A percentile compares a stretch with the other conserved stretches of the same genome.
phyloP scores from a whole-genome alignment of 495 filamentous ascomycete genomes.

The Neurospora sp. region DNA sequence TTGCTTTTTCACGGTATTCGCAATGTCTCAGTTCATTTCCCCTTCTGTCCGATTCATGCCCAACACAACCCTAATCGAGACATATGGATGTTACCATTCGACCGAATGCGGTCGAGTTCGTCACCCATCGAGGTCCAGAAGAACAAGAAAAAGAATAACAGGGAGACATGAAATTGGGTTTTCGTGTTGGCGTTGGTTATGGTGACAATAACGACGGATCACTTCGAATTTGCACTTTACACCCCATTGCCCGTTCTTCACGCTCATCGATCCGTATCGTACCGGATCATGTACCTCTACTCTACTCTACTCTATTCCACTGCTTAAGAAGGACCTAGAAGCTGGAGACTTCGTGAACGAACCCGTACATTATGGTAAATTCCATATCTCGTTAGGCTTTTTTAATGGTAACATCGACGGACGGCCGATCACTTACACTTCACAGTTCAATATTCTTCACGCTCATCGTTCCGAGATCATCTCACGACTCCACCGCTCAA shows the following conservation, averaged over 20 bases:
- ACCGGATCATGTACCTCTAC: neutral
- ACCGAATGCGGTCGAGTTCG: neutral
- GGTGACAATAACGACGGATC: too few relatives aligned
- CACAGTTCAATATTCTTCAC: too few relatives aligned
- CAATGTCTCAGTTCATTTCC: neutral
- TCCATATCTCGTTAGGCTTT: too few relatives aligned
- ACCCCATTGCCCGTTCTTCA: too few relatives aligned
- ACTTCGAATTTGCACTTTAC: too few relatives aligned
- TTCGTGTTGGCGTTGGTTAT: too few relatives aligned
- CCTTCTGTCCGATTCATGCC: neutral
- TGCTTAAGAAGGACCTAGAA: neutral
- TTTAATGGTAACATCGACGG: too few relatives aligned
- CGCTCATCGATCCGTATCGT: neutral
- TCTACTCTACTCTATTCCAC: neutral
- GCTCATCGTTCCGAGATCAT: too few relatives aligned
- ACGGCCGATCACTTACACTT: too few relatives aligned
- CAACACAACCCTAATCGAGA: neutral
- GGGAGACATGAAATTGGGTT: neutral
- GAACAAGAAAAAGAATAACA: neutral
- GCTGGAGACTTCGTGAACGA: neutral
- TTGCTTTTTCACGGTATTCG: neutral
- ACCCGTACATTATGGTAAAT: neutral
- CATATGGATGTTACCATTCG: neutral
- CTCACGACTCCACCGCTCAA: neutral
- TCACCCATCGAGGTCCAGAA: neutral